Evolutionary conservation across 116 monocot species (phyloP).

Genomic region (Dioscorea cayenensis): DNA sequence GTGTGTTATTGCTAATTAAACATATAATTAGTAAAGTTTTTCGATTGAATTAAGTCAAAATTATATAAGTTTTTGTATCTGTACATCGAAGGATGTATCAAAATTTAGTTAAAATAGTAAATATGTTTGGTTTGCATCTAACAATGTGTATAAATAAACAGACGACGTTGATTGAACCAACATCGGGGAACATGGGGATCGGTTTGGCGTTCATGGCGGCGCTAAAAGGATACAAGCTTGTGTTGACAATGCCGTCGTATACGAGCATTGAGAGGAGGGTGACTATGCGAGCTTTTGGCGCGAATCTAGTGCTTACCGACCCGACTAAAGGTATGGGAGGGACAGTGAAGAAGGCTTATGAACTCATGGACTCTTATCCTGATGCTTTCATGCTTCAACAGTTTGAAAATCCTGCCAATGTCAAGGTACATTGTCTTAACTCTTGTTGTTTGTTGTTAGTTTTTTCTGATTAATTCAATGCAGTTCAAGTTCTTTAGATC

Average conservation of each 20-base stretch:
- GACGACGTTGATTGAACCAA: constrained; percentile 93
- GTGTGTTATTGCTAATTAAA: constrained; percentile 19
- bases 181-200: constrained; percentile 99
- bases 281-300: constrained; percentile 87
- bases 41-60: no score
- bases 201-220: constrained; percentile 73
- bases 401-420: constrained; percentile 91
- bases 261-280: constrained; percentile 93
- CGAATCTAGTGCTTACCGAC: constrained; percentile 84
- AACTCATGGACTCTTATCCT: constrained; percentile 58
- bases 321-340: constrained; percentile 96
- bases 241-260: constrained; percentile 96
- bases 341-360: constrained; percentile 83
- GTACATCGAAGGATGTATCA: no score
- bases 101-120: no score
- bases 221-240: constrained; percentile 80
- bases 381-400: constrained; percentile 93
- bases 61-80: no score
- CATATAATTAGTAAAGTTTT: no score
- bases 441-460: neutral
- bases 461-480: no score
- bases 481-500: no score
- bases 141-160: constrained; percentile 12
- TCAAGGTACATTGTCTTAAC: constrained; percentile 35
- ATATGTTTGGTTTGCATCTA: no score